Conservation (phyloP, 805 yeast genomes). For the Citeromyces matritensis region DNA sequence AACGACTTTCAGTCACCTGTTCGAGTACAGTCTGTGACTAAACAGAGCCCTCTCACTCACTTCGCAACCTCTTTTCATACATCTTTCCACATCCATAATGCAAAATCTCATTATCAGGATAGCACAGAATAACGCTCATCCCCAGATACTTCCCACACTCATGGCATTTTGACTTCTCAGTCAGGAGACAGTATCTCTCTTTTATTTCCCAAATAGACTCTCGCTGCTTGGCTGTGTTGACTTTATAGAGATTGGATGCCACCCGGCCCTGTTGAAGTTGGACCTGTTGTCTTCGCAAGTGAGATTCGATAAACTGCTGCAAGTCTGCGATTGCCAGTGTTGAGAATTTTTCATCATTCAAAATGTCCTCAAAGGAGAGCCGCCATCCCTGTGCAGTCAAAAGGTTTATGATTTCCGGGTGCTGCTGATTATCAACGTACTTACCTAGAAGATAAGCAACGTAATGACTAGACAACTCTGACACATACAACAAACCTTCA, state of each 20-base stretch:
- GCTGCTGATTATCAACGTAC: conserved; percentile 34
- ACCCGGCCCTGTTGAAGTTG: conserved; percentile 23
- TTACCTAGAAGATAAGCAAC: conserved; percentile 22
- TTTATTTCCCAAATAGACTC: conserved; percentile 22
- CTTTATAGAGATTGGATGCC: conserved; percentile 33
- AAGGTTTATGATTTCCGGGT: conserved; percentile 17
- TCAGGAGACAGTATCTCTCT: conserved; percentile 18
- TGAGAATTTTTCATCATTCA: conserved; percentile 16
- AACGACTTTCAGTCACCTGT: no score
- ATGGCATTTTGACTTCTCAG: conserved; percentile 33
- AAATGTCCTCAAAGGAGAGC: conserved; percentile 15
- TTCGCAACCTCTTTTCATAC: neutral
- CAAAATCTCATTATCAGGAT: conserved; percentile 26
- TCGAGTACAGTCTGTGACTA: no score
- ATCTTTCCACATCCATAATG: conserved; percentile 39
- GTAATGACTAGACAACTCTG: conserved; percentile 20
- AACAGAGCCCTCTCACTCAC: no score
- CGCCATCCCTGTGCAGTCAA: conserved; percentile 28
- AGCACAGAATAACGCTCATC: conserved; percentile 33
- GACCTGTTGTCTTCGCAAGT: conserved; percentile 24
- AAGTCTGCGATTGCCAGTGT: conserved; percentile 24
- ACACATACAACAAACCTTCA: conserved; percentile 49
- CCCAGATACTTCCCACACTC: conserved; percentile 46
- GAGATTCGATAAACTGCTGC: conserved; percentile 25
- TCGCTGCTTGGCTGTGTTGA: conserved; percentile 31